Evolutionary conservation across 441 rosid genomes (phyloP), one percentile per base, ranked within the genome.

Genomic region (Jatropha multifida): DNA sequence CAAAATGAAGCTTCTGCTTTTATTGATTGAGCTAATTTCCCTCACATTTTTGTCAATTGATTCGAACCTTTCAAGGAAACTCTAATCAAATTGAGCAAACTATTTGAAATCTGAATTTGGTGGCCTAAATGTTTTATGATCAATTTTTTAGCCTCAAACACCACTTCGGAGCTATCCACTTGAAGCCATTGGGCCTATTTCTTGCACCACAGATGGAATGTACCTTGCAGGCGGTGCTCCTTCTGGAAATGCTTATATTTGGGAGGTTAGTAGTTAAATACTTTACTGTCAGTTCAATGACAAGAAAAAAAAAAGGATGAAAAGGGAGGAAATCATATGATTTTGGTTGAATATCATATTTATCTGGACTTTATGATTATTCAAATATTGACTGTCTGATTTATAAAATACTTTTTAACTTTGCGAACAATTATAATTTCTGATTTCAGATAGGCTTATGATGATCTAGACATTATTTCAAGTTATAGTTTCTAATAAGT

Each of bases 211-310:
- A 69, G 86, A 86, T 74, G 86, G 89, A 66, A 20, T 73, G 62
- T 86, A 81, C 83, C 78, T 88, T 65, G 89, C 82, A 37, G 89
- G 86, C 13, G 91, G 88, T 23, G 69, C 88, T 44, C 58, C 79
- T 61, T 84, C 91, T 6, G 91, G 91, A 80, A 86, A 86, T 76
- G 88, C 76, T 72, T 84, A 86, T 79, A 62, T 88, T 2, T 88
- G 91, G 91, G 86, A 86, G 88, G 89, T 87, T 59, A 72, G 81
- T 79, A 42, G 20, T 44, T 62, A 56, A 70, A 10, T 55, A 52
- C 15, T 58, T 41, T 37, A 17, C 60, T 51, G 20, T 55, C 55
- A 1, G 38, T 23, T 26, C 61, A 58, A 8, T 17, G 12, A 3
- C 32, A 48, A 48, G 54, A 38, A 14, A 37, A 64, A 2, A 14